Evolutionary conservation across 805 yeast species (phyloP), one percentile per base, ranked within the genome.

Genomic region (Scheffersomyces coipomensis): DNA sequence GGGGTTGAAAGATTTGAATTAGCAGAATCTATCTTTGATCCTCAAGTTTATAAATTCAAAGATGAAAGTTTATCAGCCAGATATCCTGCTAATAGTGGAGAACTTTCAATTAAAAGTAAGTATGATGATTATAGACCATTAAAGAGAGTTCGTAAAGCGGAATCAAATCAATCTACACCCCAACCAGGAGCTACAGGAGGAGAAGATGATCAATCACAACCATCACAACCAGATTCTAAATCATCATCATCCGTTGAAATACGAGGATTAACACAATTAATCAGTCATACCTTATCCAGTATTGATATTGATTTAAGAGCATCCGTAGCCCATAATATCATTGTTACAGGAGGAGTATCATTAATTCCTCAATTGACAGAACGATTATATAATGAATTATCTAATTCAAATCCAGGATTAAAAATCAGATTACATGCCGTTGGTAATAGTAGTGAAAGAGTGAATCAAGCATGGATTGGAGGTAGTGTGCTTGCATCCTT

Each of bases 401-500:
- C 81, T 22, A 69, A 72, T 37, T 66, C 75, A 43, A 81, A 89
- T 52, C 96, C 97, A 5, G 95, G 95, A 26, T 71, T 89, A 48
- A 90, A 90, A 60, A 81, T 89, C 31, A 72, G 97, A 55, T 74
- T 90, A 24, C 85, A 88, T 49, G 83, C 95, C 2, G 78, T 84
- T 5, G 97, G 97, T 32, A 82, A 81, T 53, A 60, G 83, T 4
- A 73, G 73, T 40, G 97, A 90, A 62, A 76, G 97, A 55, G 78
- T 79, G 47, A 84, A 78, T 55, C 85, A 88, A 44, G 73, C 91
- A 6, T 90, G 97, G 96, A 76, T 90, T 35, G 97, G 97, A 33
- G 97, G 96, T 6, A 83, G 91, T 47, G 89, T 90, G 27, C 67
- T 90, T 40, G 81, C 95, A 5, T 83, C 93, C 37, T 72, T 90